A percentile compares a stretch with the other conserved stretches of the same genome.
Conservation (phyloP, 208 protist genomes). For the Acanthamoeba divionensis region DNA sequence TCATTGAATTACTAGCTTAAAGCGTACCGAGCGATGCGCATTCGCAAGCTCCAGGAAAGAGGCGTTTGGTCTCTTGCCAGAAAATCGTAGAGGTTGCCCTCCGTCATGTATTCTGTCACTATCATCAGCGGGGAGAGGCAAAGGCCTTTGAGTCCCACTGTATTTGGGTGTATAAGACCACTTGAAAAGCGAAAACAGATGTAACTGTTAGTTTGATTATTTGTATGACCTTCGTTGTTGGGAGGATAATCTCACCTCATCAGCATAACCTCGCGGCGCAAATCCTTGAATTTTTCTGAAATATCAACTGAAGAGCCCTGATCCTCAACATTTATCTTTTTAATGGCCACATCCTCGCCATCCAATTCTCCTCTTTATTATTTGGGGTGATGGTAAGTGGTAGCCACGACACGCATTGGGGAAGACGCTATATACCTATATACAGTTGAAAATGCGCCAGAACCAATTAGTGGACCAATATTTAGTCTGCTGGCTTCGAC, state of each 20-base stretch:
- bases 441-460: not conserved
- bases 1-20: too few relatives aligned
- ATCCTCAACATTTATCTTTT: constrained; percentile 35
- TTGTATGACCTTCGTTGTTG: not conserved
- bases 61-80: not conserved
- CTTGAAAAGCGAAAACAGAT: not conserved
- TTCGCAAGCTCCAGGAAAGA: not conserved
- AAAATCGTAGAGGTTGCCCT: constrained; percentile 56
- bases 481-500: not conserved
- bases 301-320: not conserved
- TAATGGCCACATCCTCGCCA: not conserved
- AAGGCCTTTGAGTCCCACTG: constrained; percentile 38
- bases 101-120: constrained; percentile 31
- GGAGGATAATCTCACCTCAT: not conserved
- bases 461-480: not conserved
- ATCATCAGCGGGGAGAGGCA: constrained; percentile 48
- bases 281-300: constrained; percentile 47
- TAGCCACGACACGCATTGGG: too few relatives aligned
- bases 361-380: too few relatives aligned
- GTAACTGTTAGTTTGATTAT: too few relatives aligned
- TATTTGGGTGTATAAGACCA: constrained; percentile 40
- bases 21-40: constrained; percentile 20
- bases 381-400: too few relatives aligned
- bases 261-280: constrained; percentile 39
- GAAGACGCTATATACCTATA: not conserved